Evolutionary conservation across 495 filamentous ascomycete species (phyloP), one percentile per base, ranked within the genome.

Genomic region (Talaromyces borbonicus): DNA sequence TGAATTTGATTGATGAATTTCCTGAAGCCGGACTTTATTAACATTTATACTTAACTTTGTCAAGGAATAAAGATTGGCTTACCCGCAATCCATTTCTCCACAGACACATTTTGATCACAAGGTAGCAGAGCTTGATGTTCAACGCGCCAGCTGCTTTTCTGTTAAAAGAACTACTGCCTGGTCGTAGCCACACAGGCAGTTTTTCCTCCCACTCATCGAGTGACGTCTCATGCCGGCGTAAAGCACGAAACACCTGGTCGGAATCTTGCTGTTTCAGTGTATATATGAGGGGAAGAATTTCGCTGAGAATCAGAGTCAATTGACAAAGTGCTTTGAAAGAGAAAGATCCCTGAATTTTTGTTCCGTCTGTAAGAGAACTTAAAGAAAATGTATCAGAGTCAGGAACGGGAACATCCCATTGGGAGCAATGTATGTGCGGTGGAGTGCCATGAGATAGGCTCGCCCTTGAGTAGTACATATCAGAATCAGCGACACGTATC

Each of bases 351-450:
- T 43, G 41, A 43, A 19, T 24, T 14, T 12, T 22, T n/a, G 29
- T 27, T 12, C 31, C 41, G 31, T 25, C 22, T 24, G 25, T 29
- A 12, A 31, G 6, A 27, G 8, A 12, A 22, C 19, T 22, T n/a
- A 43, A 11, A 24, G 14, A 14, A 5, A 43, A 30, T 11, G 15
- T 29, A 7, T 43, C 25, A 15, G 24, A 43, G 22, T 43, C 44
- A 1, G 66, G 66, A 16, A 58, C 36, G 1, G 62, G 63, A 11
- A 67, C 64, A 39, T 67, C 61, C 44, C 64, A 63, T 30, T 61
- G 58, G 8, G 25, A 32, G 23, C 47, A 50, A 7, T 30, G 29
- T 20, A 66, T 49, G 19, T 52, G 51, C n/a, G 58, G 47, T 18
- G 58, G 58, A 30, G 54, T 57, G n/a, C 60, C 62, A 37, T 63